Evolutionary conservation across 169 alveolate species (phyloP).

Genomic region (Cryptosporidium tyzzeri): DNA sequence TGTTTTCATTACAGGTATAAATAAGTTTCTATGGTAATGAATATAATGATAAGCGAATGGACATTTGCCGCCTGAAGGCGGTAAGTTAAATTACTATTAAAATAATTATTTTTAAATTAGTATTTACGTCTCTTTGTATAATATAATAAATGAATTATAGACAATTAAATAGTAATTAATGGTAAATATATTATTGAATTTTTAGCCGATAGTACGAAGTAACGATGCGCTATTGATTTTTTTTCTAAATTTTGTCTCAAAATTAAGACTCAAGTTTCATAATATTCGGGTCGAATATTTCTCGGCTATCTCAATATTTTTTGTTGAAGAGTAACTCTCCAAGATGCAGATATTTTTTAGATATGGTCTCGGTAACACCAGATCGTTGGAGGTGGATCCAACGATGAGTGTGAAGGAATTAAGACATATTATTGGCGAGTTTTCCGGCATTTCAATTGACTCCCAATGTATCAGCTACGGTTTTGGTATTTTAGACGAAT

Average conservation of each 20-base stretch:
- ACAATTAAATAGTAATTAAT: constrained; percentile 14
- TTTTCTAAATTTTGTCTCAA: constrained; percentile 18
- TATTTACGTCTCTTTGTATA: constrained; percentile 36
- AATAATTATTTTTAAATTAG: constrained; percentile 6
- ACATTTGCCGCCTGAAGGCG: constrained; percentile 53
- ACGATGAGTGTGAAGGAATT: constrained; percentile 53
- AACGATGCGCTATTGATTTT: neutral
- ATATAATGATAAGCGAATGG: neutral
- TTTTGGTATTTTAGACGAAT: constrained; percentile 8
- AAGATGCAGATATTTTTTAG: constrained; percentile 69
- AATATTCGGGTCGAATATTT: neutral
- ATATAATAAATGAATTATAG: neutral
- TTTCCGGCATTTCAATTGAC: constrained; percentile 35
- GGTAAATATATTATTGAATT: neutral
- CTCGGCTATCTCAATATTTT: neutral
- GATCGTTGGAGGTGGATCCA: constrained; percentile 51
- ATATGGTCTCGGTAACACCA: constrained; percentile 47
- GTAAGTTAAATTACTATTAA: constrained; percentile 12
- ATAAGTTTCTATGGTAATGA: constrained; percentile 7
- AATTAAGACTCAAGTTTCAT: neutral
- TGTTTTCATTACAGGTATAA: neutral
- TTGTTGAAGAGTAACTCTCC: neutral
- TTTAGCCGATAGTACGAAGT: neutral
- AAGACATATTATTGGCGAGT: constrained; percentile 19
- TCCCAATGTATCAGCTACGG: constrained; percentile 39